These are phyloP conservation scores for Backusella morwellensis DNA, from an alignment of 192 early-diverging fungal species.

Conservation along the genomic window DNA sequence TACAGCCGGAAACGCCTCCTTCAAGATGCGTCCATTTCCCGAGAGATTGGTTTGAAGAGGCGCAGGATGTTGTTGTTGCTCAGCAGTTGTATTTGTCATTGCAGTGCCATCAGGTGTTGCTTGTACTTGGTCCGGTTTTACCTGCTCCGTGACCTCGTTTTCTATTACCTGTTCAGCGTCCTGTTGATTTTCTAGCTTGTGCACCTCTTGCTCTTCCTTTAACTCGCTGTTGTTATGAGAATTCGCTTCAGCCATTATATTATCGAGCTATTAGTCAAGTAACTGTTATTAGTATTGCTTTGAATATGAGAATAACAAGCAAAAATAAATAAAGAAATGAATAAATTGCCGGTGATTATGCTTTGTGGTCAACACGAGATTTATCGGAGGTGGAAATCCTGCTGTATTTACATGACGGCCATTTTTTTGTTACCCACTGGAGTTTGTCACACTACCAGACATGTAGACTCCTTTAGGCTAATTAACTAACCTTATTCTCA, in stretches of 20 bases:
- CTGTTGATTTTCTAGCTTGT: neutral
- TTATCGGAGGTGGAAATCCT: too few species aligned
- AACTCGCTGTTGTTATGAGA: neutral
- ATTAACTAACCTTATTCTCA: too few species aligned
- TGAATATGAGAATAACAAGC: neutral
- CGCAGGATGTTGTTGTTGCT: neutral
- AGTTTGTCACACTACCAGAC: too few species aligned
- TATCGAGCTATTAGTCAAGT: neutral
- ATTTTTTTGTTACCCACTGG: too few species aligned
- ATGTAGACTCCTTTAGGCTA: too few species aligned
- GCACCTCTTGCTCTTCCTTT: neutral
- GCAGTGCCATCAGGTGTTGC: neutral
- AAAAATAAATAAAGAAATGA: neutral
- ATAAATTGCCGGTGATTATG: neutral
- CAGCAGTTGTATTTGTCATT: neutral
- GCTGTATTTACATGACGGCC: too few species aligned
- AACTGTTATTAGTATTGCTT: neutral
- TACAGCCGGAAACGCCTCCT: slow-evolving; percentile 51
- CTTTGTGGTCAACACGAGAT: neutral
- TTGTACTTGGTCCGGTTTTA: neutral
- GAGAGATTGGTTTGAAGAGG: neutral
- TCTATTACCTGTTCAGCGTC: neutral
- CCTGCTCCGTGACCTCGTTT: neutral
- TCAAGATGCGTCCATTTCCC: slow-evolving; percentile 33
- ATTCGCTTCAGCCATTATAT: neutral